These are phyloP conservation scores for Coemansia sp. DNA, from an alignment of 192 early-diverging fungal genomes.

Conservation along the genomic window DNA sequence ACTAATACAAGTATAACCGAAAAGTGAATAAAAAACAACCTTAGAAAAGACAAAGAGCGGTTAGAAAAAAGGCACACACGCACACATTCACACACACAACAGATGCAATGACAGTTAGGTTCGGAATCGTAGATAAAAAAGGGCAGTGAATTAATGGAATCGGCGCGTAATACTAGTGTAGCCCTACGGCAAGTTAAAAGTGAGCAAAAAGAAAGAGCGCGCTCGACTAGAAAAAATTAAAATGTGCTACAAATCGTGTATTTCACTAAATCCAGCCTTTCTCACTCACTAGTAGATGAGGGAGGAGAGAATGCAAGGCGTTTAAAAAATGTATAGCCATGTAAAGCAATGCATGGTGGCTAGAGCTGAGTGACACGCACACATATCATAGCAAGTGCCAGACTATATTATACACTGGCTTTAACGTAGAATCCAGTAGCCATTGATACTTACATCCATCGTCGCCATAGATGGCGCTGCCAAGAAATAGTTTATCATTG, in stretches of 20 bases:
- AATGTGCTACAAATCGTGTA: not conserved
- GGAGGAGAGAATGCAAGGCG: constrained; percentile 6
- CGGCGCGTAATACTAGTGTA: not conserved
- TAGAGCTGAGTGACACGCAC: constrained; percentile 10
- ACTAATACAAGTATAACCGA: not conserved
- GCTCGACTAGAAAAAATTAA: not conserved
- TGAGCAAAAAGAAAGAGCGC: not conserved
- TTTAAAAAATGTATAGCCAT: constrained; percentile 2
- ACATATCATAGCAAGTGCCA: constrained; percentile 4
- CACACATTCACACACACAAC: constrained; percentile 1
- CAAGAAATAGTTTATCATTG: not conserved
- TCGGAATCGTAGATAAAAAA: not conserved
- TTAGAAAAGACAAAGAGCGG: not conserved
- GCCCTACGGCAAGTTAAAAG: not conserved
- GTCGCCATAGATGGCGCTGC: not conserved
- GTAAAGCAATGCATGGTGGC: constrained; percentile 7
- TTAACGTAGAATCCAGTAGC: not conserved
- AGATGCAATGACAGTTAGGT: not conserved
- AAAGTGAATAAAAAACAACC: not conserved
- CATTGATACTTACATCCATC: not conserved
- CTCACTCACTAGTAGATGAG: not conserved
- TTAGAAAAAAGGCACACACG: not conserved
- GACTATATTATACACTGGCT: not conserved
- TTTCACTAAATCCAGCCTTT: not conserved
- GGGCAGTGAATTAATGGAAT: not conserved